phyloP scores from a whole-genome alignment of 495 filamentous ascomycete genomes.

The Penicillium simplicissimum region DNA sequence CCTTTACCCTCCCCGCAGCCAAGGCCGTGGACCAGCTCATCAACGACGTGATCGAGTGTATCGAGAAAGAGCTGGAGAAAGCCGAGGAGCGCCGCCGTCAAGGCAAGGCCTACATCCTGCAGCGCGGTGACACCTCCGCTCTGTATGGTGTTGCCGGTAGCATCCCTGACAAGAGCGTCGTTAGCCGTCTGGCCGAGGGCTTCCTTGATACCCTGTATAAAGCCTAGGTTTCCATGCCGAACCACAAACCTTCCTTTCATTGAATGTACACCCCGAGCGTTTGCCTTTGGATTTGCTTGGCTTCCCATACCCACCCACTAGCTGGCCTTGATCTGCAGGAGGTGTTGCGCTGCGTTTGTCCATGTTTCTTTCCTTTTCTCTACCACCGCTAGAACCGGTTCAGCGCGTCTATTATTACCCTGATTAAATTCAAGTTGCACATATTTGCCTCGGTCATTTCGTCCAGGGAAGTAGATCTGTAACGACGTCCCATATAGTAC shows the following conservation, averaged over 20 bases:
- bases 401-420: slow-evolving; percentile 16
- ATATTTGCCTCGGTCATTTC: slow-evolving; percentile 20
- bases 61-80: slow-evolving; percentile 72
- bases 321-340: slow-evolving; percentile 4
- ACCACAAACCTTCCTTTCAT: neutral
- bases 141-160: slow-evolving; percentile 95
- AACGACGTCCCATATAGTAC: slow-evolving; percentile 37
- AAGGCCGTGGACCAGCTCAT: slow-evolving; percentile 75
- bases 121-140: slow-evolving; percentile 72
- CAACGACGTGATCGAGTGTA: slow-evolving; percentile 71
- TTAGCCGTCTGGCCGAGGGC: slow-evolving; percentile 83
- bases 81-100: slow-evolving; percentile 76
- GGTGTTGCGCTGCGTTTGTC: slow-evolving; percentile 10
- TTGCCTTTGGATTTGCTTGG: slow-evolving; percentile 11
- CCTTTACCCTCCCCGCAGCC: slow-evolving; percentile 88
- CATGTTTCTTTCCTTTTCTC: neutral
- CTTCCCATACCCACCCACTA: slow-evolving; percentile 4
- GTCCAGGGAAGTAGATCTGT: slow-evolving; percentile 7
- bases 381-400: slow-evolving; percentile 5
- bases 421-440: slow-evolving; percentile 26
- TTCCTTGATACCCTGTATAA: slow-evolving; percentile 98
- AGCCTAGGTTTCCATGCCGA: slow-evolving; percentile 54
- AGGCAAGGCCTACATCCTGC: slow-evolving; percentile 52
- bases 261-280: slow-evolving; percentile 18
- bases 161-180: slow-evolving; percentile 91